A percentile compares a stretch with the other conserved stretches of the same genome.
These are phyloP conservation scores for Musa beccarii DNA, from an alignment of 176 grass and related monocot species.

Conservation along the genomic window DNA sequence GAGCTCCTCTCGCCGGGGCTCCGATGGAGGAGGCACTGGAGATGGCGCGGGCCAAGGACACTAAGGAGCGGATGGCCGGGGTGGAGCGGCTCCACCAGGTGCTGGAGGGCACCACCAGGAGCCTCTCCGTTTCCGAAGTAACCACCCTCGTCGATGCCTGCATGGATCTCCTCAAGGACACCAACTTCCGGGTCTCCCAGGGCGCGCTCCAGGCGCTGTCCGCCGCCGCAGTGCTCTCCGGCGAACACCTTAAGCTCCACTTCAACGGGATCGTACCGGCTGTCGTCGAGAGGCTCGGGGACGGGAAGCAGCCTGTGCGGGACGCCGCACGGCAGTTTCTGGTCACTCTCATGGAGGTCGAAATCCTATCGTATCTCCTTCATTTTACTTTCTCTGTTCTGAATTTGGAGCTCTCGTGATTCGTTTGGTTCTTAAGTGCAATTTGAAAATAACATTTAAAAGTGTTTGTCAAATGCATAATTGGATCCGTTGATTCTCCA, in stretches of 20 bases:
- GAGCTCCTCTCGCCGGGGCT: slow-evolving; percentile 1
- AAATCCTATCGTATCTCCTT: not conserved
- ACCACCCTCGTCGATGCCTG: slow-evolving; percentile 62
- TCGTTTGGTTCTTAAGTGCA: not conserved
- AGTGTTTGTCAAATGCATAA: not conserved
- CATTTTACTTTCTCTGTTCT: not conserved
- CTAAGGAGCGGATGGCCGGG: slow-evolving; percentile 70
- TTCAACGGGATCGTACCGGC: slow-evolving; percentile 68
- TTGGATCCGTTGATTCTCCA: not conserved
- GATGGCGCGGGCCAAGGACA: slow-evolving; percentile 72
- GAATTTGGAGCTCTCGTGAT: not conserved
- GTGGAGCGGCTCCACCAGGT: slow-evolving; percentile 78
- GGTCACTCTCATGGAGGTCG: slow-evolving; percentile 84
- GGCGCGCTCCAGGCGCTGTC: slow-evolving; percentile 78
- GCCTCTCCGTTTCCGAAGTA: slow-evolving; percentile 46
- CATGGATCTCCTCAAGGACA: slow-evolving; percentile 66
- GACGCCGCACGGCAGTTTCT: slow-evolving; percentile 71
- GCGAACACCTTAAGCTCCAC: slow-evolving; percentile 88
- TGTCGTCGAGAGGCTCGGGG: slow-evolving; percentile 70
- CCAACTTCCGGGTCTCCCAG: slow-evolving; percentile 82
- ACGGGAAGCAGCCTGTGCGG: slow-evolving; percentile 81
- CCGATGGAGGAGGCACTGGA: slow-evolving; percentile 82
- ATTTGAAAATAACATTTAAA: not conserved
- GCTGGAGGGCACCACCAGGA: slow-evolving; percentile 48
- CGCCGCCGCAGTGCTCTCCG: slow-evolving; percentile 67